Percentiles rank a stretch among this genome's conserved stretches.
Evolutionary conservation across 208 protist species (phyloP).

Genomic region (Leishmania aethiopica): DNA sequence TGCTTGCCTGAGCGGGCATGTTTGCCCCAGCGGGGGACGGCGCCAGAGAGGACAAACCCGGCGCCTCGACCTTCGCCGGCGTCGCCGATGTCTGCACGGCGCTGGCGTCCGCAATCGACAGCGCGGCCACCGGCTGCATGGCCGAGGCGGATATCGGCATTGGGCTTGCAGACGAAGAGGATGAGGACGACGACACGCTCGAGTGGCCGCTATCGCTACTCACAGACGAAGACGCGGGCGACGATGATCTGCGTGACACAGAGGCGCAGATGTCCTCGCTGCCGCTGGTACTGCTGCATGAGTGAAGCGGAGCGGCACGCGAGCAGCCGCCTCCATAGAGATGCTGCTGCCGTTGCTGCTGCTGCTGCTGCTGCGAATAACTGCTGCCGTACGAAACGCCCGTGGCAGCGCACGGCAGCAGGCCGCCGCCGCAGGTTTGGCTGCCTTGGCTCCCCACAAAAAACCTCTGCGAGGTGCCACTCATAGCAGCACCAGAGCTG

Average conservation of each 20-base stretch:
- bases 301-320: not conserved
- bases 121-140: not conserved
- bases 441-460: not conserved
- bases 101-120: not conserved
- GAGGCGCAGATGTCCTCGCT: conserved; percentile 6
- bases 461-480: not conserved
- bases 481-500: not conserved
- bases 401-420: not conserved
- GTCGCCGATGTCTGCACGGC: not conserved
- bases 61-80: not conserved
- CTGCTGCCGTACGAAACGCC: not conserved
- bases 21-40: not conserved
- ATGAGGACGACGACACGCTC: conserved; percentile 6
- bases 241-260: not conserved
- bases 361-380: not conserved
- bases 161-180: not conserved
- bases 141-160: not conserved
- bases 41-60: not conserved
- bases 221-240: not conserved
- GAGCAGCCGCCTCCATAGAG: not conserved
- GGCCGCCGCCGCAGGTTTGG: not conserved
- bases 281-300: conserved; percentile 10
- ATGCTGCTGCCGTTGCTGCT: not conserved
- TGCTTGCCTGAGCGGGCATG: not conserved
- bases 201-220: not conserved